Conservation (phyloP, 129 eudicot genomes). For the Chrysanthemum makinoi region DNA sequence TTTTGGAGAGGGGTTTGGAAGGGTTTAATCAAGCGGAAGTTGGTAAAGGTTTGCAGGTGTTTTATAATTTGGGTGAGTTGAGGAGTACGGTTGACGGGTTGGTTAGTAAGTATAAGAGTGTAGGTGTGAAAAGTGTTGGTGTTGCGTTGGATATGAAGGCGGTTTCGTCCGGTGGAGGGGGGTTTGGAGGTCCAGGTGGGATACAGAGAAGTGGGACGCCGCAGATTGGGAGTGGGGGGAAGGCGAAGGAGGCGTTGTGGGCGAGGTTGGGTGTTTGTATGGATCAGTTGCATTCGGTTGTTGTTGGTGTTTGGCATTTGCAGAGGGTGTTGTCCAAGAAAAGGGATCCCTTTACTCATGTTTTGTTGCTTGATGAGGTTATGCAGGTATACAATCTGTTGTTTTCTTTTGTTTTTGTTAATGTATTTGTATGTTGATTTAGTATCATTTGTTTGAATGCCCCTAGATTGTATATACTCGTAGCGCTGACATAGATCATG, state of each 20-base stretch:
- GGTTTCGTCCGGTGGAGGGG: slow-evolving; percentile 43
- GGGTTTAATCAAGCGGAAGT: slow-evolving; percentile 92
- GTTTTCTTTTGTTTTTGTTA: neutral
- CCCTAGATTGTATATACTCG: neutral
- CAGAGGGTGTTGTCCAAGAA: slow-evolving; percentile 98
- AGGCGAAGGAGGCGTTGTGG: slow-evolving; percentile 90
- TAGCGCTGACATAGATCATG: too few relatives aligned
- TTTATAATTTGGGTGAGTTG: slow-evolving; percentile 89
- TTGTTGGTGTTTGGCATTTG: slow-evolving; percentile 91
- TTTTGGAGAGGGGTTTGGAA: slow-evolving; percentile 75
- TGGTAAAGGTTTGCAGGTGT: slow-evolving; percentile 89
- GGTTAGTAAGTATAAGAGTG: slow-evolving; percentile 62
- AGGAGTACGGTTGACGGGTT: slow-evolving; percentile 66
- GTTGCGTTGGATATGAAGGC: slow-evolving; percentile 91
- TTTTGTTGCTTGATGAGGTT: slow-evolving; percentile 83
- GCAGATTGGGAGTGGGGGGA: slow-evolving; percentile 69
- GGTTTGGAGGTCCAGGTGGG: slow-evolving; percentile 82
- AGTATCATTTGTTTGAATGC: neutral
- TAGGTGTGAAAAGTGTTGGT: slow-evolving; percentile 63
- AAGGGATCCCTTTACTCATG: slow-evolving; percentile 94
- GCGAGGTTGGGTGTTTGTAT: slow-evolving; percentile 82
- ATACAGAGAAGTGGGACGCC: slow-evolving; percentile 89
- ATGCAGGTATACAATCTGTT: slow-evolving; percentile 55
- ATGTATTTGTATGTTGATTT: neutral
- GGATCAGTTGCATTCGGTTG: slow-evolving; percentile 88